Base-by-base conservation (phyloP, 2,329 filamentous ascomycete genomes). In the Didymella keratinophila region DNA sequence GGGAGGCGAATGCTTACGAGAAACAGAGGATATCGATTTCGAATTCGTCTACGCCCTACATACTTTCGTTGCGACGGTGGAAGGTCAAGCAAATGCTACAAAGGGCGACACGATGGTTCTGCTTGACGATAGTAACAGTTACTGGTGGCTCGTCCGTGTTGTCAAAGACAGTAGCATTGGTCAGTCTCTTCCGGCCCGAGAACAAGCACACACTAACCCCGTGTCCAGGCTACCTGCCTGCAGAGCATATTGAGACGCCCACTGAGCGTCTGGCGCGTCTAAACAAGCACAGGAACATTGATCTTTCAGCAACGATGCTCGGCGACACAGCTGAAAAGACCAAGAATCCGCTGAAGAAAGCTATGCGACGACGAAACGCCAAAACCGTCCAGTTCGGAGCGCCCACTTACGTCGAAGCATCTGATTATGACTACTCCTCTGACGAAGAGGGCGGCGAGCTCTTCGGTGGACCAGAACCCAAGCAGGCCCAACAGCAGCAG, bases 41-140 rank as follows among this genome's bases (percentile, higher is more conserved):
- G 94, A 98, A 77, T 98, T 98, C 80, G 95, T 99, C 61, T 99
- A 99, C 80, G 95, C 95, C 27, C 83, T 99, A 58, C 95, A 98
- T 77, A 99, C 94, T 2, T 99, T 99, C 73, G 91, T 97, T 65
- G 95, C 95, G 27, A 98, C 95, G 0, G 95, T 99, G 47, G 95
- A 99, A 79, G 95, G 95, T 27, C 95, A 99, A 79, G 95, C 95
- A 62, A 99, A 98, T 81, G 95, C 95, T 58, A 96, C 92, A 32
- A 99, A 99, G 79, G 95, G 95, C 50, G 95, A 99, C 74, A 98
- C 94, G 14, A 99, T 99, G 95, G 94, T 98, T 52, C 83, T 99
- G 64, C 86, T 99, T 21, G 95, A 99, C 73, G 95, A 99, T 72
- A 98, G 93, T 80, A 99, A 99, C 80, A 98, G 93, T 79, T 99